These are phyloP conservation scores for Phytophthora fragariaefolia DNA, from an alignment of 352 stramenopile species.

Conservation along the genomic window DNA sequence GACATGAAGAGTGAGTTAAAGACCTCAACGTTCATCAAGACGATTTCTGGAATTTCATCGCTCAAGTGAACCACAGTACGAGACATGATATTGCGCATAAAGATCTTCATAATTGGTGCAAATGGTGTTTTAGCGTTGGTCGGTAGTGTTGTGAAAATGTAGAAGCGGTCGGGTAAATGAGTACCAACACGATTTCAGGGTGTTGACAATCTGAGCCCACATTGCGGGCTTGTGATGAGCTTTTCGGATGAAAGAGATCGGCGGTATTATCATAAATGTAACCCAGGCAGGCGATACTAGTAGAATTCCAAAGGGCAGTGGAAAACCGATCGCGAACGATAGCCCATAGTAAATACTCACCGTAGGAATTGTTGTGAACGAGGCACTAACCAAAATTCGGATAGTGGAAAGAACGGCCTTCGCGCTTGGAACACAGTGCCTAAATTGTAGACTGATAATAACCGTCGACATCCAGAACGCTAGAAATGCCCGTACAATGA, in stretches of 20 bases:
- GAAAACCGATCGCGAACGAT: constrained; percentile 35
- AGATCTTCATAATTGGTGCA: constrained; percentile 37
- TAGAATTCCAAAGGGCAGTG: constrained; percentile 41
- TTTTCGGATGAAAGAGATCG: not conserved
- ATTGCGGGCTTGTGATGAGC: constrained; percentile 12
- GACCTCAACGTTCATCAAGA: constrained; percentile 51
- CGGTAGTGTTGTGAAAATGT: constrained; percentile 26
- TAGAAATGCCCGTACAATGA: constrained; percentile 24
- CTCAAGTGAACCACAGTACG: constrained; percentile 18
- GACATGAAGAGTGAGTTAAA: constrained; percentile 49
- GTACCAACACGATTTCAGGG: constrained; percentile 20
- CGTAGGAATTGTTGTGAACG: not conserved
- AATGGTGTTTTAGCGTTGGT: constrained; percentile 13
- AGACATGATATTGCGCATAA: constrained; percentile 28
- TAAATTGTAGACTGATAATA: constrained; percentile 25
- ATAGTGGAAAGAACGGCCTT: not conserved
- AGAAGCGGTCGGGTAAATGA: constrained; percentile 42
- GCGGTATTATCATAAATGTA: not conserved
- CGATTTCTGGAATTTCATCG: constrained; percentile 29
- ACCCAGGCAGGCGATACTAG: not conserved
- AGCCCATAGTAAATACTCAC: constrained; percentile 13
- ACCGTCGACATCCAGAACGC: constrained; percentile 27
- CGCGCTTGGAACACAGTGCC: constrained; percentile 29
- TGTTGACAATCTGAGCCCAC: constrained; percentile 12
- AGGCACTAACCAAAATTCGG: not conserved